Base-by-base conservation (phyloP, 1,139 yeast species). In the Suhomyces ambrosiae region DNA sequence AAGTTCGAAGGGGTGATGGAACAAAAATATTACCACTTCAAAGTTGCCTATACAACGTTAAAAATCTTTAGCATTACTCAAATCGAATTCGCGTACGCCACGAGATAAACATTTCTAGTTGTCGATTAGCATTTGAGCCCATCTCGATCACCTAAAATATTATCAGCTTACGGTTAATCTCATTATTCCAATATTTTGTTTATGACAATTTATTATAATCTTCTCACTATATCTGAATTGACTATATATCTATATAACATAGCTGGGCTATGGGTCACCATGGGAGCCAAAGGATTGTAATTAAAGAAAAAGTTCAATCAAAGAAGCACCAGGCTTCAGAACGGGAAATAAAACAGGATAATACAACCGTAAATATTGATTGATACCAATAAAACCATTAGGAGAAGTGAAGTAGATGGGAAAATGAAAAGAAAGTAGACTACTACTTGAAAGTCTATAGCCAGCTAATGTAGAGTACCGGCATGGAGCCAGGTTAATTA, bases 181-280 rank as follows among this genome's bases (percentile, higher is more conserved):
- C 28, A 25, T 25, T 25, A 25, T 12, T 25, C n/a, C n/a, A n/a
- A n/a, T n/a, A n/a, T n/a, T n/a, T n/a, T n/a, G n/a, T n/a, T n/a
- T n/a, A n/a, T n/a, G n/a, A 18, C 21, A 18, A 18, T 18, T 18
- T 14, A 28, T 17, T 18, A 28, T n/a, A n/a, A n/a, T n/a, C n/a
- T n/a, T n/a, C n/a, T 19, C 26, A 27, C 26, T 23, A 31, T 5
- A 19, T 11, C 12, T n/a, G n/a, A n/a, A n/a, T n/a, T n/a, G n/a
- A n/a, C n/a, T 32, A 26, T 25, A 32, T 14, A 25, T 21, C 32
- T 22, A 22, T 23, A 21, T 26, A 21, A 26, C 35, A 32, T 32
- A 32, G 35, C 35, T 23, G 35, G 34, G 18, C 35, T 32, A 32
- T 32, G 30, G 25, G 10, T 24, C 24, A 12, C 24, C 24, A 23